Conservation (phyloP, 805 yeast species). For the Cyberlindnera xylosilytica region DNA sequence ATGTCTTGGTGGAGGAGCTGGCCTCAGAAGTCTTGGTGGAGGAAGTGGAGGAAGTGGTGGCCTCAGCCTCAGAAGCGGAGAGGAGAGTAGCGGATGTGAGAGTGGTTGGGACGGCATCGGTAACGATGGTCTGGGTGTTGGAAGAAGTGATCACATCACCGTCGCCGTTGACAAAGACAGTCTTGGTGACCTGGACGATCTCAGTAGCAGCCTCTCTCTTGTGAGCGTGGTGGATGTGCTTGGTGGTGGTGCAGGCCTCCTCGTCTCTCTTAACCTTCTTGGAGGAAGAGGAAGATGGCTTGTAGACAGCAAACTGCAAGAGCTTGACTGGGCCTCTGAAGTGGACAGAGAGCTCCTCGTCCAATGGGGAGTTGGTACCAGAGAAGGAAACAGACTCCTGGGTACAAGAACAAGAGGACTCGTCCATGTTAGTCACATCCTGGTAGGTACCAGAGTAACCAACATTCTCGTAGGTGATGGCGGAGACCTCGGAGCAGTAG, state of each 20-base stretch:
- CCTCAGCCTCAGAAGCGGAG: conserved; percentile 12
- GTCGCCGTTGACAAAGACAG: conserved; percentile 62
- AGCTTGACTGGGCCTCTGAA: conserved; percentile 87
- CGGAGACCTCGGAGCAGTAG: conserved; percentile 72
- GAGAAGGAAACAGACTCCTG: conserved; percentile 54
- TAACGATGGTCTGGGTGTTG: conserved; percentile 25
- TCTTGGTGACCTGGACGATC: conserved; percentile 71
- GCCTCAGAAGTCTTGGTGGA: conserved; percentile 18
- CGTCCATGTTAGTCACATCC: conserved; percentile 80
- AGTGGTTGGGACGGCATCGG: conserved; percentile 29
- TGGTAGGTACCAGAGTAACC: conserved; percentile 84
- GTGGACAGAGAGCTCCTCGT: conserved; percentile 85
- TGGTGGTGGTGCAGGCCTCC: conserved; percentile 27
- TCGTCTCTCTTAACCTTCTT: conserved; percentile 41
- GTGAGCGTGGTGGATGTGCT: conserved; percentile 46
- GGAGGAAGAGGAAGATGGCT: conserved; percentile 49
- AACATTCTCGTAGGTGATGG: conserved; percentile 63
- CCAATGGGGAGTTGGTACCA: conserved; percentile 74
- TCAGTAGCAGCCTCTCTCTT: conserved; percentile 61
- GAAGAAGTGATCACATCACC: conserved; percentile 40
- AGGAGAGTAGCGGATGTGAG: conserved; percentile 25
- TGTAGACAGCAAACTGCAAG: conserved; percentile 86
- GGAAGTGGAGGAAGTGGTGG: conserved; percentile 9
- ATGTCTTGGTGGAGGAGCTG: conserved; percentile 18
- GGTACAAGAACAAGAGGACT: conserved; percentile 66